These are phyloP conservation scores for Irpex sp. DNA, from an alignment of 1,284 basidiomycete species.

Conservation along the genomic window DNA sequence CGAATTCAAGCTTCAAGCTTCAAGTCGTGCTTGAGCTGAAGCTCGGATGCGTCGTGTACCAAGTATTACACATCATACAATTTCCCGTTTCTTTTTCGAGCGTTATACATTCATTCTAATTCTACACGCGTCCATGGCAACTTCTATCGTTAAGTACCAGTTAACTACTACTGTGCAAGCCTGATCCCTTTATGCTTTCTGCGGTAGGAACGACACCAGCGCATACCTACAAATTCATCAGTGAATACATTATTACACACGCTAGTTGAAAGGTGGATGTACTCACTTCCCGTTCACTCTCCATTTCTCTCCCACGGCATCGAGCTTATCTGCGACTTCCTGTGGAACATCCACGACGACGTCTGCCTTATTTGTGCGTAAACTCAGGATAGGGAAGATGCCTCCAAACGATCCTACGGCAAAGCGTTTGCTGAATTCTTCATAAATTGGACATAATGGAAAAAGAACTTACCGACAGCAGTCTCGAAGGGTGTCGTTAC, in stretches of 20 bases:
- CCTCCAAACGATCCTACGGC: constrained; percentile 72
- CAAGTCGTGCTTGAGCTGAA: too few species aligned
- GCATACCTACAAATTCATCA: constrained; percentile 36
- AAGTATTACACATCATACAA: too few species aligned
- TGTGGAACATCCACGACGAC: constrained; percentile 81
- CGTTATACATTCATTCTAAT: too few species aligned
- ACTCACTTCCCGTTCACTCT: constrained; percentile 67
- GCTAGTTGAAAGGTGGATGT: too few species aligned
- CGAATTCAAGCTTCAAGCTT: too few species aligned
- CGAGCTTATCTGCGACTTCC: constrained; percentile 63
- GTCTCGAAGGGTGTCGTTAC: constrained; percentile 74
- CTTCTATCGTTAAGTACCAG: too few species aligned
- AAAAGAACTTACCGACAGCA: constrained; percentile 63
- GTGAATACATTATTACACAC: constrained; percentile 25
- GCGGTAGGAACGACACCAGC: constrained; percentile 39
- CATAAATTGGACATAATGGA: background rate
- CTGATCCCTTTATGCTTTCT: background rate
- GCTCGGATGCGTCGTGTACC: too few species aligned
- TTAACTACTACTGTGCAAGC: too few species aligned
- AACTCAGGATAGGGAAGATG: constrained; percentile 76
- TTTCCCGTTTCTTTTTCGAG: too few species aligned
- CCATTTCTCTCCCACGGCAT: constrained; percentile 73
- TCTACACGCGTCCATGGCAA: too few species aligned
- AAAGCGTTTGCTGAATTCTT: background rate
- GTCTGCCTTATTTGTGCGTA: constrained; percentile 96